Evolutionary conservation across 2,329 filamentous ascomycete genomes (phyloP), one percentile per base, ranked within the genome.

Genomic region (Exophiala spinifera): DNA sequence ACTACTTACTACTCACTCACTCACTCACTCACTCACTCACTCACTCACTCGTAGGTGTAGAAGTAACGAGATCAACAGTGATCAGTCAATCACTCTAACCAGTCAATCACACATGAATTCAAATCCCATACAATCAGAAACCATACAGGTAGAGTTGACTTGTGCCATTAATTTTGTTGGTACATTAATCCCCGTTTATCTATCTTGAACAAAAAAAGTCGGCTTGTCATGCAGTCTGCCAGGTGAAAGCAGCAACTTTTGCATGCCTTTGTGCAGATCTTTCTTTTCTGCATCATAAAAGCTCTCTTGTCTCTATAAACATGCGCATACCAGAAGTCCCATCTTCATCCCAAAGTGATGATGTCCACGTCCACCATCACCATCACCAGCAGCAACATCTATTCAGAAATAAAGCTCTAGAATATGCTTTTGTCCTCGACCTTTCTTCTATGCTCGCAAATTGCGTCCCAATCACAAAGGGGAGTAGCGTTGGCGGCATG

Each of bases 131-230:
- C n/a, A n/a, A n/a, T n/a, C n/a, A n/a, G n/a, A 25, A 15, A 19
- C 3, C 14, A 23, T 14, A 3, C 13, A 20, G 39, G n/a, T 19
- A n/a, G 6, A 39, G 23, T 11, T 50, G 21, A 36, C 21, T 25
- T 51, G 47, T 45, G 36, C 51, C 55, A 57, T 57, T 57, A 51
- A 51, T 45, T 31, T 25, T 57, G 51, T 57, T 54, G 51, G 48
- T 57, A 57, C 55, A 57, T 45, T n/a, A 47, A 39, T 44, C 49
- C 47, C 44, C 20, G 46, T 50, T 34, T 51, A 45, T 56, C 49
- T 42, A 49, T 21, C 36, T 31, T 17, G 8, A 25, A 25, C 4
- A 25, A 25, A 44, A 23, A 20, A 6, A 37, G 21, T 36, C 47
- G 52, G 47, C 42, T 50, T 55, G 43, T 37, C 28, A 31, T 55